These are phyloP conservation scores for Auriscalpium vulgare DNA, from an alignment of 768 basidiomycete species.

Conservation along the genomic window DNA sequence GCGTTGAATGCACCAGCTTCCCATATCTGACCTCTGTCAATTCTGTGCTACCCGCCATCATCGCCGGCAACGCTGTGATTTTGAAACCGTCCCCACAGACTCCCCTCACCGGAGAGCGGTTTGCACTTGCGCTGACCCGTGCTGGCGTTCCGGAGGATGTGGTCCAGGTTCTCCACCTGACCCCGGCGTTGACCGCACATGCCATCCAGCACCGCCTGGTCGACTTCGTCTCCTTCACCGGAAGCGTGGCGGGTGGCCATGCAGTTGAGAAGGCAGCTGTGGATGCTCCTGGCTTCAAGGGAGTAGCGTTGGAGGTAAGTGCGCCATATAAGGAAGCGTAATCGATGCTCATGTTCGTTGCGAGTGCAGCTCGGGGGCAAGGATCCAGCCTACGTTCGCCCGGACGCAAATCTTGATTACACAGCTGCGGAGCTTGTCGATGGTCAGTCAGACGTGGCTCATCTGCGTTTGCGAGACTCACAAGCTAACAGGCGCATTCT, in stretches of 20 bases:
- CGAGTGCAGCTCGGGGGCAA: constrained; percentile 80
- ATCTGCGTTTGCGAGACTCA: not conserved
- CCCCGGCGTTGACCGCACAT: constrained; percentile 49
- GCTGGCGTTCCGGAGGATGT: constrained; percentile 76
- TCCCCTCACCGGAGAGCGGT: constrained; percentile 78
- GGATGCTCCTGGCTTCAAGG: constrained; percentile 65
- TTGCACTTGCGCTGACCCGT: constrained; percentile 55
- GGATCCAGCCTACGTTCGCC: constrained; percentile 91
- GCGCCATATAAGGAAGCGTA: no score
- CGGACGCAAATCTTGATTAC: constrained; percentile 79
- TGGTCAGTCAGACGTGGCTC: constrained; percentile 36
- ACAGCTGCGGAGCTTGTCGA: constrained; percentile 85
- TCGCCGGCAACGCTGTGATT: constrained; percentile 86
- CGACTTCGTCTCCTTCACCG: constrained; percentile 87
- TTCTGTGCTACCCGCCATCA: constrained; percentile 82
- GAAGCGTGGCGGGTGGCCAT: constrained; percentile 72
- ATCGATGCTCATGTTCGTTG: not conserved
- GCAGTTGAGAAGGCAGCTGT: constrained; percentile 67
- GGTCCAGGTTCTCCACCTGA: constrained; percentile 70
- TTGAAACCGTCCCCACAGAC: constrained; percentile 98
- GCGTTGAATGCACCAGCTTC: constrained; percentile 39
- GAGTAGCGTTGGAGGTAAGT: constrained; percentile 74
- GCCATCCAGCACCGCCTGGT: constrained; percentile 59
- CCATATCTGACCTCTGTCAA: constrained; percentile 90
- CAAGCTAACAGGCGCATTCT: constrained; percentile 63